Base-by-base conservation (phyloP, 2,329 filamentous ascomycete species). In the Phaeosphaeriaceae sp. region DNA sequence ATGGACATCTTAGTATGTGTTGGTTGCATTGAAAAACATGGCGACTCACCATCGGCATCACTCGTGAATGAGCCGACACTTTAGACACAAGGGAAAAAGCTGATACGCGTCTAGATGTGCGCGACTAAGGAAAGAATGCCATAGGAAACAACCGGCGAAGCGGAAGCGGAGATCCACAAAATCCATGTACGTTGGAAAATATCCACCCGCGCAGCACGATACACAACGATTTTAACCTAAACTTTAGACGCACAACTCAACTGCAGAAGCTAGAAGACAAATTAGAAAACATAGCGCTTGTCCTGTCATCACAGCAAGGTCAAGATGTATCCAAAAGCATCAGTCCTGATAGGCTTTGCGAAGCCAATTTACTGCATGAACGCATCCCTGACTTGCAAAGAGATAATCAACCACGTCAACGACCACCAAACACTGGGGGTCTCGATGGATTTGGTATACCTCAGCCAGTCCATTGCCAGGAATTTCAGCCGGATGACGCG, bases 41-140 rank as follows among this genome's bases (percentile, higher is more conserved):
- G 13, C 10, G 6, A 11, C 13, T 35, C 13, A 15, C 13, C 30
- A 35, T 11, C 3, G 10, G 5, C 13, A 11, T 15, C 3, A 13
- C 10, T 13, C 30, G 7, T 28, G 26, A 9, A 28, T 9, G 26
- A 28, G 26, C 26, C 9, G 26, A 4, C 26, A 28, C 26, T 4
- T 28, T 4, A 28, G 26, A 28, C 9, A 28, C 26, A 28, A 4
- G 26, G 9, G 26, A 28, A 28, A 9, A 28, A 5, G 9, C 26
- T 28, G 26, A 28, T 5, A 4, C 23, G 5, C 15, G n/a, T 32
- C 28, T 9, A 52, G 50, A 17, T 52, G 50, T 13, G 24, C 32
- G n/a, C 50, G 50, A 9, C 24, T 52, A 15, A 3, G 50, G 7
- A 52, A 44, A 44, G 50, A 44, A 24, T 52, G 50, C 13, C 50